Evolutionary conservation across 2,329 filamentous ascomycete genomes (phyloP).

Genomic region (Rhinocladiella similis): DNA sequence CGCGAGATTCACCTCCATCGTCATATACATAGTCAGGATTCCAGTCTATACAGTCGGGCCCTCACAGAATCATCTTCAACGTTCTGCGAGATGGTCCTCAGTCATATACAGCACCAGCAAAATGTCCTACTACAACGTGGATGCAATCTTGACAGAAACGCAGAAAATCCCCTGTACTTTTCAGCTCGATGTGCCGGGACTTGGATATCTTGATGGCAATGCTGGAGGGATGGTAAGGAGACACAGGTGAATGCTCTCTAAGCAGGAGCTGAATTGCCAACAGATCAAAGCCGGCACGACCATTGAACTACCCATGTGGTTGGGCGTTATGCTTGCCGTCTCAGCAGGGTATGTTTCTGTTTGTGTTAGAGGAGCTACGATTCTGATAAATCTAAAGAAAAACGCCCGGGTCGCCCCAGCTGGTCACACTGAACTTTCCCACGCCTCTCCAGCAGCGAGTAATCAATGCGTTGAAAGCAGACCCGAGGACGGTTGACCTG

Average conservation of each 20-base stretch:
- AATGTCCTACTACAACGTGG: conserved; percentile 46
- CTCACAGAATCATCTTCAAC: background rate
- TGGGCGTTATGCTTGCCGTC: conserved; percentile 88
- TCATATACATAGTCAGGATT: background rate
- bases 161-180: conserved; percentile 98
- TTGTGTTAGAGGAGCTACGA: background rate
- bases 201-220: conserved; percentile 88
- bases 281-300: conserved; percentile 78
- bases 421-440: conserved; percentile 80
- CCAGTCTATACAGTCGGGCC: background rate
- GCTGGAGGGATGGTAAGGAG: conserved; percentile 57
- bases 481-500: conserved; percentile 80
- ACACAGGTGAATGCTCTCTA: background rate
- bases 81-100: background rate
- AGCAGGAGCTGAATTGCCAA: background rate
- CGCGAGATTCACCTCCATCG: background rate
- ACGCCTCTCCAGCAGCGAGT: conserved; percentile 74
- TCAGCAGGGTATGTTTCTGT: conserved; percentile 44
- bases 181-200: conserved; percentile 80
- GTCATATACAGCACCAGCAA: background rate
- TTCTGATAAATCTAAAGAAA: conserved; percentile 13
- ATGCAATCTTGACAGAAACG: conserved; percentile 48
- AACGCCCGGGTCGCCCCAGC: conserved; percentile 44
- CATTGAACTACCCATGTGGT: conserved; percentile 85
- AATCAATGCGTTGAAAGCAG: conserved; percentile 85